Base-by-base conservation (phyloP, 331 rosid genomes). In the Spiraea crenata region DNA sequence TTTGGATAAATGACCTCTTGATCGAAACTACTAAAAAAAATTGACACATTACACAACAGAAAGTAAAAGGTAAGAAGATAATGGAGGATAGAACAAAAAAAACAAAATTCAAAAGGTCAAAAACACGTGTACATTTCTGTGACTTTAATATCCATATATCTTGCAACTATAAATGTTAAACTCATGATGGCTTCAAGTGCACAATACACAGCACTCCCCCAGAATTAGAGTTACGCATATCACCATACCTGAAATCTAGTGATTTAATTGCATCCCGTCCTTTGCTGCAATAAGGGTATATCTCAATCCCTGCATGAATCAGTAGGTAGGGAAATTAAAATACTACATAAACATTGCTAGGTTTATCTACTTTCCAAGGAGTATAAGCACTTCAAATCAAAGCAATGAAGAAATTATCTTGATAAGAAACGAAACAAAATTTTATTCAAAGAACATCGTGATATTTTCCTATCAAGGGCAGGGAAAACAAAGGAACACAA, bases 1-100 rank as follows among this genome's bases (percentile, higher is more conserved):
- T 86, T 82, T 9, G 98, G 98, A 84, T 90, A 92, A 74, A 88
- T 60, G 54, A 90, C 89, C 49, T 92, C 96, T 69, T 85, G 77
- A 72, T 82, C 86, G 42, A 82, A 85, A 77, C 98, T 92, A 95
- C 9, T 74, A 65, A 1, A 59, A 63, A 57, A 65, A 73, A 65
- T 64, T 19, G 60, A 61, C 84, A 72, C 63, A 25, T 25, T 25
- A 25, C 1, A 25, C 70, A 59, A 47, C 50, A 19, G 2, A 45
- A 1, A 69, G 20, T 45, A 42, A 7, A 46, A 67, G 19, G 8
- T 13, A 35, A 11, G 39, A 14, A 46, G 34, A 67, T 66, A 49
- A 34, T 66, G 45, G 19, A 40, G 1, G 37, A 37, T 5, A 17
- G 7, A 6, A 50, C 20, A 38, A 51, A 16, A 51, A n/a, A 35